These are phyloP conservation scores for sunflower (Helianthus annuus) DNA, from an alignment of 129 eudicot species.

Conservation along the genomic window HanXRQr2.0-SUNRISE NC_035441.2:51266199-51266698, in stretches of 20 bases:
- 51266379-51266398: background rate
- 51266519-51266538: background rate
- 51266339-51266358: background rate
- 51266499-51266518: background rate
- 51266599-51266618: background rate
- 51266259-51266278: too few species aligned
- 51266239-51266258: too few species aligned
- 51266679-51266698: conserved; percentile 93
- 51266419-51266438: background rate
- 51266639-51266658: conserved; percentile 68
- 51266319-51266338: background rate
- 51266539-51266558: background rate
- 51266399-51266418: background rate
- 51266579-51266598: background rate
- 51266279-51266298: too few species aligned
- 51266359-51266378: background rate
- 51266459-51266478: background rate
- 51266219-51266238: too few species aligned
- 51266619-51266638: conserved; percentile 10
- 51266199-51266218: too few species aligned
- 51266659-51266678: conserved; percentile 85
- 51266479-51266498: background rate
- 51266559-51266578: background rate
- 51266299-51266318: background rate
- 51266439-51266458: background rate